phyloP scores from a whole-genome alignment of 108 stramenopile genomes.

The Cyclotella kingstonii region DNA sequence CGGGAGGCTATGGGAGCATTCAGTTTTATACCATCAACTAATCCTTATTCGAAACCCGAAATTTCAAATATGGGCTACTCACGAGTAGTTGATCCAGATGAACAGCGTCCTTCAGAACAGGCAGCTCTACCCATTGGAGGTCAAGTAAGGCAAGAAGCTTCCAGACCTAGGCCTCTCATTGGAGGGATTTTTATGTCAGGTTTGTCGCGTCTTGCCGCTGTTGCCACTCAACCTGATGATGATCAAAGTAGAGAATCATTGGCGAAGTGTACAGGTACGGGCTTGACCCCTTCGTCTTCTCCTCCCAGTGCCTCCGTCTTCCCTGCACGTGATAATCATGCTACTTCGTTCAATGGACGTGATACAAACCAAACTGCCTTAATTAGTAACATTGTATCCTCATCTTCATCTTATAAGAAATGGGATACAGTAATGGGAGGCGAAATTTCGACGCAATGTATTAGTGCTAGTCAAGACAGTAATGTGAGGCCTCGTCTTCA shows the following conservation, averaged over 20 bases:
- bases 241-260: neutral
- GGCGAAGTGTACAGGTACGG: constrained; percentile 24
- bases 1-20: constrained; percentile 14
- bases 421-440: constrained; percentile 6
- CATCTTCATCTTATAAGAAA: neutral
- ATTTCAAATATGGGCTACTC: neutral
- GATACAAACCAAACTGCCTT: constrained; percentile 17
- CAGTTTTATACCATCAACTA: too few relatives aligned
- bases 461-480: neutral
- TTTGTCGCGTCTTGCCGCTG: constrained; percentile 60
- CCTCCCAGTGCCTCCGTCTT: neutral
- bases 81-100: neutral
- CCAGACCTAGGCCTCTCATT: constrained; percentile 67
- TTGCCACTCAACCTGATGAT: constrained; percentile 63
- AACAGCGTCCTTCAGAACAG: constrained; percentile 9
- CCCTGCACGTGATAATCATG: neutral
- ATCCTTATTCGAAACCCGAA: too few relatives aligned
- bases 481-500: too few relatives aligned
- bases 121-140: constrained; percentile 13
- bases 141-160: constrained; percentile 3
- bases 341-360: constrained; percentile 12
- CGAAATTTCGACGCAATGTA: constrained; percentile 1
- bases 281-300: constrained; percentile 29
- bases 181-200: constrained; percentile 72
- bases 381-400: too few relatives aligned